Conservation (phyloP, 208 protist species). For the Leishmania guyanensis region DNA sequence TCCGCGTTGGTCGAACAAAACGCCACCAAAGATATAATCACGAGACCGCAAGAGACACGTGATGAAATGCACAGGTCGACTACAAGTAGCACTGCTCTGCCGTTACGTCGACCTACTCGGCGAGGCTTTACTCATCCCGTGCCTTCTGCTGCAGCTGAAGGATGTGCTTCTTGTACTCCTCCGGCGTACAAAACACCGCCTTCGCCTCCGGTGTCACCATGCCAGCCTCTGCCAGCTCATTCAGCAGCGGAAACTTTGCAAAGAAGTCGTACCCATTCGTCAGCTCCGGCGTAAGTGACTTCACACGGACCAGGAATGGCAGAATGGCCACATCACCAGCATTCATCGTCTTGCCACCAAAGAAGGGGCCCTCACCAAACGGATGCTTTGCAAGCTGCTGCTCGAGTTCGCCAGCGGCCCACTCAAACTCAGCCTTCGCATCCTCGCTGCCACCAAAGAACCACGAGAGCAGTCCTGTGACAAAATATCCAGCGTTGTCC, state of each 20-base stretch:
- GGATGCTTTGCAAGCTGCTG: slow-evolving; percentile 46
- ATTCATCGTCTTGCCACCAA: slow-evolving; percentile 58
- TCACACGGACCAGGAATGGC: slow-evolving; percentile 56
- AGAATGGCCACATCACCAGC: slow-evolving; percentile 63
- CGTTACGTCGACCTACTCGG: background rate
- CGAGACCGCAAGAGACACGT: background rate
- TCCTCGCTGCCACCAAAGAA: slow-evolving; percentile 26
- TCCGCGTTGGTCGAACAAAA: background rate
- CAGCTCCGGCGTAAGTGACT: slow-evolving; percentile 43
- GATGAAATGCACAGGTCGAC: too few relatives aligned
- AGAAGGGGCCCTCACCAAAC: slow-evolving; percentile 70
- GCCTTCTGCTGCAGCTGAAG: background rate
- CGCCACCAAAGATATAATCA: background rate
- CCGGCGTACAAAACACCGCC: slow-evolving; percentile 39
- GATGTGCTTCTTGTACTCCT: slow-evolving; percentile 33
- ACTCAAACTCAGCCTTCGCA: slow-evolving; percentile 45
- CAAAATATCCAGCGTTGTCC: slow-evolving; percentile 41
- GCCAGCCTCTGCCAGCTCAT: slow-evolving; percentile 40
- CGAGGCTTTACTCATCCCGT: background rate
- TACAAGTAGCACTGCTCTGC: background rate
- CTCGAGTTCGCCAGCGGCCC: slow-evolving; percentile 54
- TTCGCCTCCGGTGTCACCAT: slow-evolving; percentile 36
- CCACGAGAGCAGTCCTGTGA: slow-evolving; percentile 22
- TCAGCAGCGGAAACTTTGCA: slow-evolving; percentile 50
- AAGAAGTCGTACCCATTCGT: slow-evolving; percentile 59